Conservation (phyloP, 23 red algal species). For the Gracilariopsis chorda region DNA sequence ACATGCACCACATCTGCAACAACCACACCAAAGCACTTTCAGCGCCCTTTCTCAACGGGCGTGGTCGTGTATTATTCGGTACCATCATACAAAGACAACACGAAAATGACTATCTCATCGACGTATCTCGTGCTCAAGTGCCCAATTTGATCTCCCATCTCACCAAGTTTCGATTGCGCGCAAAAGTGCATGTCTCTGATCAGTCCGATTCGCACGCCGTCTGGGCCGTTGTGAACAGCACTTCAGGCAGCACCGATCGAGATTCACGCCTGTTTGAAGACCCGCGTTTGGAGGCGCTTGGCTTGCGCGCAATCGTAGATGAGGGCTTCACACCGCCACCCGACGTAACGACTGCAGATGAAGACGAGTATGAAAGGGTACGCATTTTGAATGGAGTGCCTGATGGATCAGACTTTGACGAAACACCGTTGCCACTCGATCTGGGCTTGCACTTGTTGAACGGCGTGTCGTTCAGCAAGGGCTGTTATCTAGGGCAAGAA, state of each 20-base stretch:
- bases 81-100: slow-evolving; percentile 9
- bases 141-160: slow-evolving; percentile 52
- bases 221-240: slow-evolving; percentile 1
- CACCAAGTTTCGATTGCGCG: slow-evolving; percentile 48
- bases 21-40: background rate
- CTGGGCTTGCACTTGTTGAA: slow-evolving; percentile 71
- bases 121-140: background rate
- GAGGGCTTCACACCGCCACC: background rate
- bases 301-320: background rate
- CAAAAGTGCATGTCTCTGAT: slow-evolving; percentile 42
- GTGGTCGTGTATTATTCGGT: slow-evolving; percentile 74
- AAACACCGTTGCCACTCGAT: slow-evolving; percentile 70
- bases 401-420: slow-evolving; percentile 57
- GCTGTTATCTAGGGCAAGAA: slow-evolving; percentile 98
- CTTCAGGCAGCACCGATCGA: background rate
- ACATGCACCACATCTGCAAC: slow-evolving; percentile 10
- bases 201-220: slow-evolving; percentile 7
- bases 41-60: slow-evolving; percentile 68
- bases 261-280: slow-evolving; percentile 5
- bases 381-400: slow-evolving; percentile 75
- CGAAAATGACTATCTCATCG: slow-evolving; percentile 12
- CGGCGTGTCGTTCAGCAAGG: slow-evolving; percentile 85
- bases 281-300: background rate
- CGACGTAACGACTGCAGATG: background rate
- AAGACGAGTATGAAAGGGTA: slow-evolving; percentile 7